phyloP scores from a whole-genome alignment of 768 basidiomycete species.

The Phlebiopsis gigantea region DNA sequence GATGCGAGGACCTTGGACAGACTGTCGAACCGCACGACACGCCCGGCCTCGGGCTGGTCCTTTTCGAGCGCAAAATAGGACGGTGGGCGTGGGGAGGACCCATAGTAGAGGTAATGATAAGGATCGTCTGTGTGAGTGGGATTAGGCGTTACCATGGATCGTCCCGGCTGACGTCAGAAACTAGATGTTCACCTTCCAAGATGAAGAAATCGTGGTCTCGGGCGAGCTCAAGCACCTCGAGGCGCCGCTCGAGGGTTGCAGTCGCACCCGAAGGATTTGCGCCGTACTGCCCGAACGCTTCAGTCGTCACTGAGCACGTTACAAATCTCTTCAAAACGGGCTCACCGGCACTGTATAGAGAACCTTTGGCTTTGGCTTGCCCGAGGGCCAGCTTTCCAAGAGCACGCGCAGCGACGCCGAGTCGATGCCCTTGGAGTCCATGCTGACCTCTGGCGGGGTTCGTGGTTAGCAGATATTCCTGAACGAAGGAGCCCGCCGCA shows the following conservation, averaged over 20 bases:
- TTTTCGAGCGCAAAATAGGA: conserved; percentile 82
- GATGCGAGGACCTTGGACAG: conserved; percentile 78
- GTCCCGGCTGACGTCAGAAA: neutral
- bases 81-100: conserved; percentile 52
- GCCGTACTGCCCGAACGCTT: conserved; percentile 48
- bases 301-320: neutral
- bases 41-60: conserved; percentile 60
- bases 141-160: neutral
- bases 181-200: conserved; percentile 58
- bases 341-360: conserved; percentile 77
- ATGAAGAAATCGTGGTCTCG: conserved; percentile 74
- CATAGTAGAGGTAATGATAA: conserved; percentile 75
- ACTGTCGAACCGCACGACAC: conserved; percentile 86
- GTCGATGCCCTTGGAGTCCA: conserved; percentile 68
- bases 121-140: conserved; percentile 57
- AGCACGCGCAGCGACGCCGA: conserved; percentile 54
- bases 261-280: conserved; percentile 87
- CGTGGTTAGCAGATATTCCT: neutral
- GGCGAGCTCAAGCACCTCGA: conserved; percentile 67
- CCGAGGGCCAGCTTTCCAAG: conserved; percentile 70
- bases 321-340: neutral
- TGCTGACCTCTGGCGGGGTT: conserved; percentile 56
- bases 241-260: conserved; percentile 59
- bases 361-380: conserved; percentile 66
- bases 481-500: conserved; percentile 19